A percentile compares a stretch with the other conserved stretches of the same genome.
These are phyloP conservation scores for Rhizoctonia solani DNA, from an alignment of 1,284 basidiomycete species.

Conservation along the genomic window DNA sequence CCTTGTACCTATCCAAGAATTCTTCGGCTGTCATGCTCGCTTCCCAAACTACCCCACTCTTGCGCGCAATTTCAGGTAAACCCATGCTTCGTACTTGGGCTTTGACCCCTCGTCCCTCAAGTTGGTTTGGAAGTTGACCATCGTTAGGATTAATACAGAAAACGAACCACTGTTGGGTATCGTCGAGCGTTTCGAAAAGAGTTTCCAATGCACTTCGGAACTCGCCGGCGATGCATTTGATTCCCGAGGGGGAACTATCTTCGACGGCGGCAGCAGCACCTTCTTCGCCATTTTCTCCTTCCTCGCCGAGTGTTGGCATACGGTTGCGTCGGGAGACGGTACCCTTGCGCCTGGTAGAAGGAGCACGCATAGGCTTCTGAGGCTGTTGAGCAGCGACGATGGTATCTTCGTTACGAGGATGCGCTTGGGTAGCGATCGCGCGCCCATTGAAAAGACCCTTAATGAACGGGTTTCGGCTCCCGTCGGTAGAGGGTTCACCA, in stretches of 20 bases:
- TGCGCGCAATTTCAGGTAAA: slow-evolving; percentile 75
- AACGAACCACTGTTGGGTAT: slow-evolving; percentile 90
- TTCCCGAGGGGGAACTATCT: slow-evolving; percentile 41
- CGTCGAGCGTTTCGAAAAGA: slow-evolving; percentile 86
- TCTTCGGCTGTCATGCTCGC: slow-evolving; percentile 87
- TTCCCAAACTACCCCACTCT: slow-evolving; percentile 71
- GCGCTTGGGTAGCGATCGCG: slow-evolving; percentile 86
- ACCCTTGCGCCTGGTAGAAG: slow-evolving; percentile 78
- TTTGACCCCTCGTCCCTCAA: slow-evolving; percentile 90
- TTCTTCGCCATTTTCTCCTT: slow-evolving; percentile 55
- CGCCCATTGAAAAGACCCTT: slow-evolving; percentile 86
- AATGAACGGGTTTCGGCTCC: slow-evolving; percentile 88
- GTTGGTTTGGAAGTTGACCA: slow-evolving; percentile 89
- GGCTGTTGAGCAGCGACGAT: slow-evolving; percentile 93
- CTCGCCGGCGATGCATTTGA: slow-evolving; percentile 83
- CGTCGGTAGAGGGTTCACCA: slow-evolving; percentile 52
- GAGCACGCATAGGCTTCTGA: slow-evolving; percentile 90
- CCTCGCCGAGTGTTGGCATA: slow-evolving; percentile 59
- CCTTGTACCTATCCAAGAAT: slow-evolving; percentile 82
- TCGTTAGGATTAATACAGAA: slow-evolving; percentile 96
- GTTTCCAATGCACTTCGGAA: slow-evolving; percentile 83
- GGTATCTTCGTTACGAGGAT: slow-evolving; percentile 90
- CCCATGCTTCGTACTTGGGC: slow-evolving; percentile 87
- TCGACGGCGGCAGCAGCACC: slow-evolving; percentile 48
- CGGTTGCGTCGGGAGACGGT: slow-evolving; percentile 37